Conservation (phyloP, 1,284 basidiomycete genomes). For the Vanrija humicola region DNA sequence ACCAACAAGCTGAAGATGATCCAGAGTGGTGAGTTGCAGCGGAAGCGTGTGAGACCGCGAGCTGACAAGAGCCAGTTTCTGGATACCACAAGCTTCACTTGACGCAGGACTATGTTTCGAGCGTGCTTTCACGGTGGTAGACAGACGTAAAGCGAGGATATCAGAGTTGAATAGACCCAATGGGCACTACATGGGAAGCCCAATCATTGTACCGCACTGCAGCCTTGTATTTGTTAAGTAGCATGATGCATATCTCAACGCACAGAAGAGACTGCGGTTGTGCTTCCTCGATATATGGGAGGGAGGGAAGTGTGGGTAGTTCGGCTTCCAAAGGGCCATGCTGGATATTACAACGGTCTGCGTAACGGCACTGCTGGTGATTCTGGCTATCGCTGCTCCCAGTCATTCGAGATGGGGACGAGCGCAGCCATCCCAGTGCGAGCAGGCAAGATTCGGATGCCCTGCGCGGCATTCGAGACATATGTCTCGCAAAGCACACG, state of each 20-base stretch:
- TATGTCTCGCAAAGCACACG: constrained; percentile 42
- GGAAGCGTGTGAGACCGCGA: neutral
- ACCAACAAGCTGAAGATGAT: constrained; percentile 69
- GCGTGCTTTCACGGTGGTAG: constrained; percentile 40
- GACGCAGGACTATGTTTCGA: constrained; percentile 41
- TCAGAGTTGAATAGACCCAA: neutral
- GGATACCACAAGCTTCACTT: constrained; percentile 46
- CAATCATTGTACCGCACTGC: neutral
- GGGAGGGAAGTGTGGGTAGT: neutral
- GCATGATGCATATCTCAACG: constrained; percentile 9
- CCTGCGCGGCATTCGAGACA: constrained; percentile 42
- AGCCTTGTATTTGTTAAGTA: constrained; percentile 1
- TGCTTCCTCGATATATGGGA: no score
- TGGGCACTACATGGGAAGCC: neutral
- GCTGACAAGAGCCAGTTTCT: constrained; percentile 24
- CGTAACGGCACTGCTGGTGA: neutral
- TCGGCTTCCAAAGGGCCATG: neutral
- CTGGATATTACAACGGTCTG: neutral
- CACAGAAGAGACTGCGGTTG: neutral
- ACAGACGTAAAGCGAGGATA: neutral
- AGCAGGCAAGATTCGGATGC: constrained; percentile 40
- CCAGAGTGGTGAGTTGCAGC: constrained; percentile 52
- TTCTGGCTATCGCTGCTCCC: constrained; percentile 7
- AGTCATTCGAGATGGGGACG: constrained; percentile 23
- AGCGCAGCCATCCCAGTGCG: constrained; percentile 33